Evolutionary conservation across 164 flowering plant species (phyloP), one percentile per base, ranked within the genome.

Genomic region (Warburgia ugandensis): DNA sequence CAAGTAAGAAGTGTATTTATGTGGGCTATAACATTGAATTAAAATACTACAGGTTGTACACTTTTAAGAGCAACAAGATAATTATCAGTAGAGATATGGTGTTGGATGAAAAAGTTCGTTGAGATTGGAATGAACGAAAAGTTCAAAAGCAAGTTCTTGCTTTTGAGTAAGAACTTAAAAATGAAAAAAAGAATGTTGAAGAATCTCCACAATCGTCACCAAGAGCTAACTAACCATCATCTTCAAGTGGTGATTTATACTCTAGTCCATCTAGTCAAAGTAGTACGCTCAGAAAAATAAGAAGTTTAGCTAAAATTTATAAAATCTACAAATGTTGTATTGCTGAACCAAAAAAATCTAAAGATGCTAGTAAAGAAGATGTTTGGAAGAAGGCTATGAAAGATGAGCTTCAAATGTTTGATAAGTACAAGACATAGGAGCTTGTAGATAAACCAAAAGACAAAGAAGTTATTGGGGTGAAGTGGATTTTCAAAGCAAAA

Each of bases 401-500:
- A 14, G 29, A 22, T 21, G 54, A 50, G n/a, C 21, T 35, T 2
- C 3, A 11, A 11, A 14, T 14, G 11, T 33, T 35, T 1, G 29
- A 50, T 10, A 50, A 50, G 13, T 33, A 50, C 29, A 2, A 19
- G 7, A 36, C 42, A 2, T 50, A 19, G 42, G 42, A 50, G 11
- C 12, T 50, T 12, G 5, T 12, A 11, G 28, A 50, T 14, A 8
- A 3, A 5, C 41, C 43, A 14, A 5, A 2, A 23, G 7, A 36
- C 19, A 35, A 35, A 22, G 20, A 35, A 23, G 4, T 13, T 3
- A 35, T 23, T 23, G 8, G 54, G 2, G 29, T 35, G 1, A 50
- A 50, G 26, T 50, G 54, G 54, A 17, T 50, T 14, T 50, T 12
- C 29, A 13, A 23, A 13, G 29, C 40, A 3, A 50, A 50, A 17